phyloP scores from a whole-genome alignment of 768 basidiomycete genomes.

The Termitomyces sp. region DNA sequence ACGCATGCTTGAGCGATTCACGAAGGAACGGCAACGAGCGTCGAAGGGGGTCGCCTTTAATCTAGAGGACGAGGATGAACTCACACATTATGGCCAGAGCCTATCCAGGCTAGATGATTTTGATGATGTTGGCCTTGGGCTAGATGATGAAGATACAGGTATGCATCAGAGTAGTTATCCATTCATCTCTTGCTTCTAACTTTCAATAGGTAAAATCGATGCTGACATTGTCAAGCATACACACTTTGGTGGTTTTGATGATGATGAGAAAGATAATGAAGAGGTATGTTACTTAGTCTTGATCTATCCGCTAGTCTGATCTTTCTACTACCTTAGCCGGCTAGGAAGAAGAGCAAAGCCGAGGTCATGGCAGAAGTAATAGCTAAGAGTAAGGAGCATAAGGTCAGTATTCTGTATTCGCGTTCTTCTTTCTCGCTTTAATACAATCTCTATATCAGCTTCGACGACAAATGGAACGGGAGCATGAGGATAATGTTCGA shows the following conservation, averaged over 20 bases:
- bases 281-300: slow-evolving; percentile 29
- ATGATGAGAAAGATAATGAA: slow-evolving; percentile 57
- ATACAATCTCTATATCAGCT: slow-evolving; percentile 44
- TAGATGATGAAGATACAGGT: slow-evolving; percentile 52
- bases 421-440: not conserved
- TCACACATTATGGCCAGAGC: slow-evolving; percentile 91
- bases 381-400: slow-evolving; percentile 94
- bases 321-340: slow-evolving; percentile 46
- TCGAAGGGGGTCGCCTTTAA: slow-evolving; percentile 82
- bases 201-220: slow-evolving; percentile 60
- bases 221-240: slow-evolving; percentile 59
- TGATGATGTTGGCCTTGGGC: slow-evolving; percentile 62
- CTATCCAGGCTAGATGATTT: slow-evolving; percentile 84
- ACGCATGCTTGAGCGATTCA: slow-evolving; percentile 95
- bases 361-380: slow-evolving; percentile 99
- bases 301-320: not conserved
- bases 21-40: slow-evolving; percentile 78
- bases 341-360: slow-evolving; percentile 85
- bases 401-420: slow-evolving; percentile 47
- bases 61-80: slow-evolving; percentile 86
- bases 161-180: slow-evolving; percentile 11
- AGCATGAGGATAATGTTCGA: slow-evolving; percentile 82
- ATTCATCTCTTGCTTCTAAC: slow-evolving; percentile 1
- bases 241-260: slow-evolving; percentile 89
- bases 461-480: slow-evolving; percentile 83